phyloP scores from a whole-genome alignment of 768 basidiomycete species.

The Coprinopsis sp. region DNA sequence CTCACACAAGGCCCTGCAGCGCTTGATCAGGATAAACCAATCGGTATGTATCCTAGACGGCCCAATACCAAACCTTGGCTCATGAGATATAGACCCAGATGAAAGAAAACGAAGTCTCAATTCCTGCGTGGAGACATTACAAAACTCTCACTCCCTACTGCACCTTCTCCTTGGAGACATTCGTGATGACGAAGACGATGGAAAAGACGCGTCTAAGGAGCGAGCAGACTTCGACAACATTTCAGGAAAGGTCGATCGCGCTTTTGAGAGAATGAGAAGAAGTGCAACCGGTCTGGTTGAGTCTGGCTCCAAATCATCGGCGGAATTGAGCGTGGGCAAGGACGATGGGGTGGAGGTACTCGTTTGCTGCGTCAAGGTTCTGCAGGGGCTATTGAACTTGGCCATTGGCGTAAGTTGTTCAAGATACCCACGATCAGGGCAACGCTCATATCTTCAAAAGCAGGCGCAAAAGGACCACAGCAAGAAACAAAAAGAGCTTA shows the following conservation, averaged over 20 bases:
- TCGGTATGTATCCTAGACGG: conserved; percentile 13
- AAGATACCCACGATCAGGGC: not conserved
- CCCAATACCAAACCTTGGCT: too few species aligned
- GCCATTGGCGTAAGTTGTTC: not conserved
- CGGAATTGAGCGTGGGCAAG: not conserved
- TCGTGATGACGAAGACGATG: not conserved
- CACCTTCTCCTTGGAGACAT: conserved; percentile 11
- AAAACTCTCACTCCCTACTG: conserved; percentile 1
- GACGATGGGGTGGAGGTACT: conserved; percentile 5
- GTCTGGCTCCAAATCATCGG: conserved; percentile 8
- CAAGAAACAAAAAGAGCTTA: not conserved
- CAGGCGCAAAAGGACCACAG: not conserved
- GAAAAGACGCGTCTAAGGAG: too few species aligned
- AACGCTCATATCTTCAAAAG: not conserved
- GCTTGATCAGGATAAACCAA: conserved; percentile 32
- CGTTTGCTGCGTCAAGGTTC: conserved; percentile 5
- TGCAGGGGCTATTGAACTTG: not conserved
- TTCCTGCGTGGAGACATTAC: conserved; percentile 7
- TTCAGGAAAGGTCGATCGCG: conserved; percentile 52
- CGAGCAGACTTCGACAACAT: conserved; percentile 35
- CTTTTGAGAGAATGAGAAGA: conserved; percentile 55
- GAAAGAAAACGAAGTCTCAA: conserved; percentile 8
- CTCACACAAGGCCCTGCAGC: conserved; percentile 43
- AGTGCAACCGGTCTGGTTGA: conserved; percentile 47
- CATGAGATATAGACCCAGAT: not conserved